These are phyloP conservation scores for Hagleromyces aurorensis DNA, from an alignment of 805 yeast genomes.

Conservation along the genomic window DNA sequence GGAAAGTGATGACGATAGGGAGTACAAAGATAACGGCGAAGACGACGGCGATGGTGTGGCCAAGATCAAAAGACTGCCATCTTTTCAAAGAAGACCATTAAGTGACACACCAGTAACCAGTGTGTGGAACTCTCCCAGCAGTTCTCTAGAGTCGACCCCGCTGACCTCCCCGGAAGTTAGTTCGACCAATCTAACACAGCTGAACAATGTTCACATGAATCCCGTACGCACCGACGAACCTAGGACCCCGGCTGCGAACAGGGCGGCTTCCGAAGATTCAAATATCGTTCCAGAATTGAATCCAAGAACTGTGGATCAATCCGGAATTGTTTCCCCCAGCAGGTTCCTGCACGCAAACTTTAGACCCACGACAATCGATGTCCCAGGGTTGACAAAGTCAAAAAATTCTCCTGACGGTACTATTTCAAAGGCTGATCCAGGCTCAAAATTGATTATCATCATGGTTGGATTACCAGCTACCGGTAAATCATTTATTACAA, in stretches of 20 bases:
- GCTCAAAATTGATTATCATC: constrained; percentile 79
- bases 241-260: neutral
- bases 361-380: constrained; percentile 77
- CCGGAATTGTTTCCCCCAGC: constrained; percentile 13
- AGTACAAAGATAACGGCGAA: constrained; percentile 1
- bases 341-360: constrained; percentile 34
- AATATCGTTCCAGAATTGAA: constrained; percentile 2
- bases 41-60: constrained; percentile 2
- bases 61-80: constrained; percentile 32
- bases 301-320: no score
- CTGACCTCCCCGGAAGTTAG: constrained; percentile 27
- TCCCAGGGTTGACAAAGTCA: constrained; percentile 85
- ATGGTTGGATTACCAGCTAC: constrained; percentile 97
- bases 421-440: constrained; percentile 58
- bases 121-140: constrained; percentile 45
- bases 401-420: constrained; percentile 71
- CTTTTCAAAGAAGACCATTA: constrained; percentile 61
- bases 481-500: constrained; percentile 90
- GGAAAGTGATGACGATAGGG: constrained; percentile 3
- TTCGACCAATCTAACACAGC: constrained; percentile 9
- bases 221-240: neutral
- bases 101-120: constrained; percentile 69
- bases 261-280: neutral
- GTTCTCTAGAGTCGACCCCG: constrained; percentile 28
- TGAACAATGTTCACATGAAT: constrained; percentile 3